These are phyloP conservation scores for Balamuthia mandrillaris DNA, from an alignment of 208 protist genomes.

Conservation along the genomic window DNA sequence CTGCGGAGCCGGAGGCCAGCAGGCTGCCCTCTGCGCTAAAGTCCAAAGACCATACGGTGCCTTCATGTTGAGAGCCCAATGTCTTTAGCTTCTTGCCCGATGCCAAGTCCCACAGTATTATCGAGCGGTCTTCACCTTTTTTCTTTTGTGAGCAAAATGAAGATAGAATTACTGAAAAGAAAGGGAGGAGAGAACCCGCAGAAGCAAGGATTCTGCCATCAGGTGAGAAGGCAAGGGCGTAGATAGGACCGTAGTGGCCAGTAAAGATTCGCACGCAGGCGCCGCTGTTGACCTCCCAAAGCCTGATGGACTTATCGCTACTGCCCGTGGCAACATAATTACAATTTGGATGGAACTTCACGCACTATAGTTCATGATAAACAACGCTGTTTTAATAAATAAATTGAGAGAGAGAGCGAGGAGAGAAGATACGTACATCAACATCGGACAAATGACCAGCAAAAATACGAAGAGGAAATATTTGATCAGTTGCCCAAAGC, in stretches of 20 bases:
- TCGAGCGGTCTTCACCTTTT: slow-evolving; percentile 26
- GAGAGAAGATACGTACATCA: slow-evolving; percentile 47
- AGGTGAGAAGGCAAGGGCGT: slow-evolving; percentile 63
- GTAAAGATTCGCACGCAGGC: slow-evolving; percentile 74
- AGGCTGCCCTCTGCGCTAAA: slow-evolving; percentile 61
- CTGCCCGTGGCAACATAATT: slow-evolving; percentile 79
- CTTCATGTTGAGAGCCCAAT: slow-evolving; percentile 55
- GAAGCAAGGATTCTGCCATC: slow-evolving; percentile 54
- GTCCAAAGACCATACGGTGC: slow-evolving; percentile 60
- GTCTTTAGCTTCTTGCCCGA: slow-evolving; percentile 44
- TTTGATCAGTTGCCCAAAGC: slow-evolving; percentile 74
- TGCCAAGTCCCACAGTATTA: slow-evolving; percentile 53
- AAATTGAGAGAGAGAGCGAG: too few relatives aligned
- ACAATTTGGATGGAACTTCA: slow-evolving; percentile 79
- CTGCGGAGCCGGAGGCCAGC: slow-evolving; percentile 58
- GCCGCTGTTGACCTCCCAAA: slow-evolving; percentile 75
- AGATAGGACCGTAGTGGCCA: slow-evolving; percentile 64
- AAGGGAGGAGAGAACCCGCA: neutral
- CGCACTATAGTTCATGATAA: too few relatives aligned
- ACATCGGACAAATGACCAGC: slow-evolving; percentile 77
- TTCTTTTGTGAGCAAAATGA: too few relatives aligned
- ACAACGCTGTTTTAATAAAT: too few relatives aligned
- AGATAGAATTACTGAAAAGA: neutral
- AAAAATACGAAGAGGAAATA: slow-evolving; percentile 72
- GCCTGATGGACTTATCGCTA: slow-evolving; percentile 66